A percentile compares a stretch with the other conserved stretches of the same genome.
Evolutionary conservation across 2,329 filamentous ascomycete genomes (phyloP).

Genomic region (Fusarium nisikadoi): DNA sequence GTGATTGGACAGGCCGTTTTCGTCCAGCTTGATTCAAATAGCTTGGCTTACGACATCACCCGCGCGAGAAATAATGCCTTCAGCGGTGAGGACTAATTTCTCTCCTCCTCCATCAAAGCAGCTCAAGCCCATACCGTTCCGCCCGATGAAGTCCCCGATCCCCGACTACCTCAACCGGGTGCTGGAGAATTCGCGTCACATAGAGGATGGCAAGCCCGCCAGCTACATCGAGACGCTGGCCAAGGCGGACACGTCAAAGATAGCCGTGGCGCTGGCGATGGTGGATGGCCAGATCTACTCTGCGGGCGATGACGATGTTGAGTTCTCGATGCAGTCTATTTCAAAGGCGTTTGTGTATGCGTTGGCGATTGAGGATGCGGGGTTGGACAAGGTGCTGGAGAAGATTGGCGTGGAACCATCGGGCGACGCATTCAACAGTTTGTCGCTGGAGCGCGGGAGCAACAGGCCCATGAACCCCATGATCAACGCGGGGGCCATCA

Average conservation of each 20-base stretch:
- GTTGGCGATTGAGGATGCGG: slow-evolving; percentile 52
- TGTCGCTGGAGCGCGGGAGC: slow-evolving; percentile 46
- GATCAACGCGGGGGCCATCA: slow-evolving; percentile 52
- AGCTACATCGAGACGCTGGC: slow-evolving; percentile 53
- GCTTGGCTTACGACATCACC: slow-evolving; percentile 31
- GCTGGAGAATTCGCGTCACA: slow-evolving; percentile 47
- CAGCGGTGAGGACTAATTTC: not conserved
- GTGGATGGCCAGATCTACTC: slow-evolving; percentile 54
- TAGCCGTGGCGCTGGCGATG: slow-evolving; percentile 53
- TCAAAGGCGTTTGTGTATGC: slow-evolving; percentile 55
- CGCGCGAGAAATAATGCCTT: not conserved
- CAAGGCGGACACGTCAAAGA: slow-evolving; percentile 52
- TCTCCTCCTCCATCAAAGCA: not conserved
- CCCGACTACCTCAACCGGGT: slow-evolving; percentile 49
- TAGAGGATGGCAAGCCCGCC: slow-evolving; percentile 47
- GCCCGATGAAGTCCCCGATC: slow-evolving; percentile 49
- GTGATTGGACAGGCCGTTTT: not conserved
- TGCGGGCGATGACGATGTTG: slow-evolving; percentile 51
- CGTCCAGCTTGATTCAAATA: not conserved
- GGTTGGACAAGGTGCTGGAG: slow-evolving; percentile 48
- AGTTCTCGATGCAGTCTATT: slow-evolving; percentile 56
- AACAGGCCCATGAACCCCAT: slow-evolving; percentile 51
- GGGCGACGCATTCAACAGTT: slow-evolving; percentile 52
- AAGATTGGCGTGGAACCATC: slow-evolving; percentile 56
- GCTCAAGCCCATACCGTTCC: not conserved